Percentiles rank a stretch among this genome's conserved stretches.
Evolutionary conservation across 73 alveolate species (phyloP).

Genomic region (Uronychia setigera): DNA sequence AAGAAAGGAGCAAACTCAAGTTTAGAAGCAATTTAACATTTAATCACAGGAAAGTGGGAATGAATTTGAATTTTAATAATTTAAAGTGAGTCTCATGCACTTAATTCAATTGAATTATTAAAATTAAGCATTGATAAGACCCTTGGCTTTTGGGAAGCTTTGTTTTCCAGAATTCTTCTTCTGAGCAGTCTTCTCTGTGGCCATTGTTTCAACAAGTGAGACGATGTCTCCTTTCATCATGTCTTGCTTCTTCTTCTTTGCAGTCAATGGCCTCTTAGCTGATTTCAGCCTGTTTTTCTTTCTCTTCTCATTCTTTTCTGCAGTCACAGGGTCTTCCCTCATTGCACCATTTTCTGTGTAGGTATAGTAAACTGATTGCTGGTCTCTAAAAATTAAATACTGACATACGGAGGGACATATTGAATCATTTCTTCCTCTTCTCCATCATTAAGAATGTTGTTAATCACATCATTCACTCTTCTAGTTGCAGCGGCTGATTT

Average conservation of each 20-base stretch:
- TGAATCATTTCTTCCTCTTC: slow-evolving; percentile 66
- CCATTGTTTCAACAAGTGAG: slow-evolving; percentile 58
- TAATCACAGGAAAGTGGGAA: too few relatives aligned
- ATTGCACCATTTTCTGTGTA: slow-evolving; percentile 89
- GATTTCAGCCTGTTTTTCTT: slow-evolving; percentile 59
- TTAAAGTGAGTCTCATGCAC: too few relatives aligned
- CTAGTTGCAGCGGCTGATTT: slow-evolving; percentile 52
- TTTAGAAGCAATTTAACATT: too few relatives aligned
- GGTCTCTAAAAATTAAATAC: not conserved
- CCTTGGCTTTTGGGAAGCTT: slow-evolving; percentile 68
- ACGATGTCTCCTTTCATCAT: slow-evolving; percentile 60
- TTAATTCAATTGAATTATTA: too few relatives aligned
- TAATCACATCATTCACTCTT: slow-evolving; percentile 58
- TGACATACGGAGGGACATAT: slow-evolving; percentile 23
- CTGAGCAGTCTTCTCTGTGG: slow-evolving; percentile 28
- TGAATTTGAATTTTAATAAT: too few relatives aligned
- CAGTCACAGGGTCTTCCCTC: slow-evolving; percentile 77
- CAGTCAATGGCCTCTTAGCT: slow-evolving; percentile 72
- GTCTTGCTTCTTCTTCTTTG: slow-evolving; percentile 63
- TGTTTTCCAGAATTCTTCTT: slow-evolving; percentile 38
- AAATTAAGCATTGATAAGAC: slow-evolving; percentile 30
- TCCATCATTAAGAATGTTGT: slow-evolving; percentile 44
- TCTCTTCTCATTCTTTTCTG: slow-evolving; percentile 55
- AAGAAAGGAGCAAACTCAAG: too few relatives aligned
- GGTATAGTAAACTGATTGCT: slow-evolving; percentile 69